A percentile compares a stretch with the other conserved stretches of the same genome.
These are phyloP conservation scores for Populus hybrid DNA, from an alignment of 441 rosid species.

Conservation along the genomic window DNA sequence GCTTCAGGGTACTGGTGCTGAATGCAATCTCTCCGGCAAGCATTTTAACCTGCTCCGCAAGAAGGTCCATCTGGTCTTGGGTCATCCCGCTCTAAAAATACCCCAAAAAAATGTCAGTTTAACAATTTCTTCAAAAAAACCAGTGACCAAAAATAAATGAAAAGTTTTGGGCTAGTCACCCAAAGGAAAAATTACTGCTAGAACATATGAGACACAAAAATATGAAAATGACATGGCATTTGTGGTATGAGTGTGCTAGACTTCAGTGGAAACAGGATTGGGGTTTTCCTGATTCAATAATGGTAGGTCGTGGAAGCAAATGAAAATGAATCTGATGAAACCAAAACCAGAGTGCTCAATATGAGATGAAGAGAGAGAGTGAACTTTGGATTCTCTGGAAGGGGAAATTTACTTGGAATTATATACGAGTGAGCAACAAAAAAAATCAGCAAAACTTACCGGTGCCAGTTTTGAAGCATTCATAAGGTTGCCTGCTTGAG, in stretches of 20 bases:
- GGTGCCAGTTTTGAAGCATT: conserved; percentile 37
- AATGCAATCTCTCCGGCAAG: conserved; percentile 99
- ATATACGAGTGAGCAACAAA: neutral
- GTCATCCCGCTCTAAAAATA: conserved; percentile 63
- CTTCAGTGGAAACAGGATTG: neutral
- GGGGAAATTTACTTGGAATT: neutral
- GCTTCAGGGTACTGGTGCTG: conserved; percentile 92
- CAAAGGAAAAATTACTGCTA: neutral
- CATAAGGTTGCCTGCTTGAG: conserved; percentile 58
- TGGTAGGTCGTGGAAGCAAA: neutral
- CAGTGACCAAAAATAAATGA: neutral
- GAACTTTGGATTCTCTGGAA: no score
- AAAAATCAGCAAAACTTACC: conserved; percentile 31
- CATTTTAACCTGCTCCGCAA: conserved; percentile 98
- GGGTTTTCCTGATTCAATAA: neutral
- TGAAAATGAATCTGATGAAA: neutral
- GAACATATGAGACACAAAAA: neutral
- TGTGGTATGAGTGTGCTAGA: neutral
- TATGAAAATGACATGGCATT: neutral
- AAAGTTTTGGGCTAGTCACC: neutral
- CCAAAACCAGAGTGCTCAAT: neutral
- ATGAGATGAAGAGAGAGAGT: no score
- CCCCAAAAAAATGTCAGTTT: conserved; percentile 7
- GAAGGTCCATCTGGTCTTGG: conserved; percentile 98
- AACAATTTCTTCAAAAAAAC: neutral